Evolutionary conservation across 75 land plant species (phyloP).

Genomic region (Ceratopteris richardii): DNA sequence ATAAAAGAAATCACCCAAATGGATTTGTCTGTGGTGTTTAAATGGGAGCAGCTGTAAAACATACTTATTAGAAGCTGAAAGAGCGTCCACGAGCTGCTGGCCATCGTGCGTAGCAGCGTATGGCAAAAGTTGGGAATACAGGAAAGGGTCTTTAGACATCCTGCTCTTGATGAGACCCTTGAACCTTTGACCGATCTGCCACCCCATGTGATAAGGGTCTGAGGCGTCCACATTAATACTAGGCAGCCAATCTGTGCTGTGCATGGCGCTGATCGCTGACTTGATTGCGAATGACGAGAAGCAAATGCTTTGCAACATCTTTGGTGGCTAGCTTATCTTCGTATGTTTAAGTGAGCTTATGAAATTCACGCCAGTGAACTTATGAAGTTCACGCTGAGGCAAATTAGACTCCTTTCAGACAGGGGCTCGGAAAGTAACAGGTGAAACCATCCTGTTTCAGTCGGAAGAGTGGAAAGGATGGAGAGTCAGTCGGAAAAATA

Average conservation of each 20-base stretch:
- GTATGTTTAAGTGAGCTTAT: too few relatives aligned
- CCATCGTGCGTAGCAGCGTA: conserved; percentile 46
- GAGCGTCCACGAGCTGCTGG: conserved; percentile 35
- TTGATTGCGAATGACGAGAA: neutral
- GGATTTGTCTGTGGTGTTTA: too few relatives aligned
- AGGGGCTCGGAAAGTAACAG: too few relatives aligned
- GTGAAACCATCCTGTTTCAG: too few relatives aligned
- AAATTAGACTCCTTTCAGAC: too few relatives aligned
- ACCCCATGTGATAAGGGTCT: conserved; percentile 49
- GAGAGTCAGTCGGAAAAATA: too few relatives aligned
- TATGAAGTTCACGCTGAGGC: too few relatives aligned
- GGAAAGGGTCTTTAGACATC: conserved; percentile 48
- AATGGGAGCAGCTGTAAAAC: too few relatives aligned
- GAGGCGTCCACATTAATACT: conserved; percentile 11
- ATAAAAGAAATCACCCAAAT: too few relatives aligned
- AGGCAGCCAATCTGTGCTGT: conserved; percentile 10
- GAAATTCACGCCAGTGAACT: too few relatives aligned
- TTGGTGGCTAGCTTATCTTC: too few relatives aligned
- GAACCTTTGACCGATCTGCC: conserved; percentile 56
- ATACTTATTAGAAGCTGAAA: conserved; percentile 41
- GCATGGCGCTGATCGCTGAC: neutral
- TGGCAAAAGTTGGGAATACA: conserved; percentile 68
- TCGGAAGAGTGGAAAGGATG: too few relatives aligned
- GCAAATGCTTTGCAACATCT: neutral
- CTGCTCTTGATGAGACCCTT: conserved; percentile 47